A percentile compares a stretch with the other conserved stretches of the same genome.
phyloP scores from a whole-genome alignment of 2,329 filamentous ascomycete species.

The Pseudogymnoascus sp. region DNA sequence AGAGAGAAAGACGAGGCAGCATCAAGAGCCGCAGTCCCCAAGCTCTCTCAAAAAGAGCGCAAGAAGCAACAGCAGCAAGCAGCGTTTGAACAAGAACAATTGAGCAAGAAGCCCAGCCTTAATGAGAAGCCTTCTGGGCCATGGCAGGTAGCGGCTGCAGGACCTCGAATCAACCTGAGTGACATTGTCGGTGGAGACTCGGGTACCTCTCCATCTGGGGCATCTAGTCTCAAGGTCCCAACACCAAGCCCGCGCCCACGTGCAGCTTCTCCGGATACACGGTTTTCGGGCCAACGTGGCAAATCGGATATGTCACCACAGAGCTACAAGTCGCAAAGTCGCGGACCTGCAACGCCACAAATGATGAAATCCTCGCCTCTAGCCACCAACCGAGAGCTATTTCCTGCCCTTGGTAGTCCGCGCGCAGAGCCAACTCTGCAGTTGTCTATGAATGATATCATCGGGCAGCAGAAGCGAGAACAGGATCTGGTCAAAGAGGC shows the following conservation, averaged over 20 bases:
- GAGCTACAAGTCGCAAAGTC: constrained; percentile 28
- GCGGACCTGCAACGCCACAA: constrained; percentile 24
- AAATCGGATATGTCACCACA: background rate
- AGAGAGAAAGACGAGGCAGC: constrained; percentile 29
- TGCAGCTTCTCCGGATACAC: constrained; percentile 54
- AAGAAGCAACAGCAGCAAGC: constrained; percentile 68
- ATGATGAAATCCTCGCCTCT: background rate
- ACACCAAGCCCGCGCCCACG: constrained; percentile 29
- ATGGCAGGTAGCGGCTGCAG: constrained; percentile 56
- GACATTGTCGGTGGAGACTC: constrained; percentile 36
- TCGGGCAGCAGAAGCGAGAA: constrained; percentile 77
- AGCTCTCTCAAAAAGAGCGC: constrained; percentile 84
- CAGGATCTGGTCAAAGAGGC: constrained; percentile 78
- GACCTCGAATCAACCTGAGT: constrained; percentile 43
- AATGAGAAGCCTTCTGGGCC: constrained; percentile 39
- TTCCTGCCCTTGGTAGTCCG: background rate
- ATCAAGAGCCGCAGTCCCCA: constrained; percentile 40
- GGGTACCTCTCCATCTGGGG: constrained; percentile 24
- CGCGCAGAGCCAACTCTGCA: constrained; percentile 44
- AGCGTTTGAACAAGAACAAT: constrained; percentile 29
- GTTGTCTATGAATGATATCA: constrained; percentile 78
- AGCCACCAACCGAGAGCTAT: background rate
- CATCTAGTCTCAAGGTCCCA: constrained; percentile 23
- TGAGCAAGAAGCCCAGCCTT: background rate
- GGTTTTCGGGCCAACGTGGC: constrained; percentile 48